These are phyloP conservation scores for Termitomyces sp. DNA, from an alignment of 768 basidiomycete species.

Conservation along the genomic window DNA sequence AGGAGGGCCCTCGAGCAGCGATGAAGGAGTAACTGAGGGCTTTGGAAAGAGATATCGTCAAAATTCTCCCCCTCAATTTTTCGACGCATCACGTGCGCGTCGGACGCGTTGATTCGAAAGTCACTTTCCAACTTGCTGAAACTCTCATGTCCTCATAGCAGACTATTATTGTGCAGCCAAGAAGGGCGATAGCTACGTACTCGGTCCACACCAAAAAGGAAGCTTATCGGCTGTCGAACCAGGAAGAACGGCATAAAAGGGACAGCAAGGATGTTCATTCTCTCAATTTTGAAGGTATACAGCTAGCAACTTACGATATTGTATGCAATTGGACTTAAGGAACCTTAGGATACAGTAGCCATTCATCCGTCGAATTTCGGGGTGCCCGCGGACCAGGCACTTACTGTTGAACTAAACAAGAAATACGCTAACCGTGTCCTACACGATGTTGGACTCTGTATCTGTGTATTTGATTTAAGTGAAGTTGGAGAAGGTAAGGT, in stretches of 20 bases:
- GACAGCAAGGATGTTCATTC: slow-evolving; percentile 32
- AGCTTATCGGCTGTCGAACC: neutral
- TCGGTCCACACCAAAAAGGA: neutral
- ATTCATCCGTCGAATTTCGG: slow-evolving; percentile 87
- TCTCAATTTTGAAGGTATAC: slow-evolving; percentile 38
- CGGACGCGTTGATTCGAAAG: neutral
- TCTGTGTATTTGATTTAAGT: slow-evolving; percentile 84
- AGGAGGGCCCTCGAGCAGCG: neutral
- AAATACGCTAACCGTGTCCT: slow-evolving; percentile 93
- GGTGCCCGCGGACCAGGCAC: slow-evolving; percentile 67
- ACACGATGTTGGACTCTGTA: slow-evolving; percentile 86
- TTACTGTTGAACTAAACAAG: slow-evolving; percentile 85
- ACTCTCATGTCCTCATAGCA: slow-evolving; percentile 9
- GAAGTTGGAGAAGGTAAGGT: slow-evolving; percentile 90
- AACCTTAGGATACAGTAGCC: slow-evolving; percentile 76
- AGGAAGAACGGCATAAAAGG: neutral
- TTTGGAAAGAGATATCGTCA: neutral
- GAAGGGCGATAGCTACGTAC: neutral
- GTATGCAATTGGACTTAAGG: neutral
- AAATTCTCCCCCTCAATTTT: slow-evolving; percentile 8
- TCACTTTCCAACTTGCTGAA: neutral
- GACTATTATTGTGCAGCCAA: neutral
- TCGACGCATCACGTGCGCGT: slow-evolving; percentile 10
- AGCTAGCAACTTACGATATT: neutral
- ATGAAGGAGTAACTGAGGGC: neutral